These are phyloP conservation scores for Citeromyces matritensis DNA, from an alignment of 805 yeast species.

Conservation along the genomic window DNA sequence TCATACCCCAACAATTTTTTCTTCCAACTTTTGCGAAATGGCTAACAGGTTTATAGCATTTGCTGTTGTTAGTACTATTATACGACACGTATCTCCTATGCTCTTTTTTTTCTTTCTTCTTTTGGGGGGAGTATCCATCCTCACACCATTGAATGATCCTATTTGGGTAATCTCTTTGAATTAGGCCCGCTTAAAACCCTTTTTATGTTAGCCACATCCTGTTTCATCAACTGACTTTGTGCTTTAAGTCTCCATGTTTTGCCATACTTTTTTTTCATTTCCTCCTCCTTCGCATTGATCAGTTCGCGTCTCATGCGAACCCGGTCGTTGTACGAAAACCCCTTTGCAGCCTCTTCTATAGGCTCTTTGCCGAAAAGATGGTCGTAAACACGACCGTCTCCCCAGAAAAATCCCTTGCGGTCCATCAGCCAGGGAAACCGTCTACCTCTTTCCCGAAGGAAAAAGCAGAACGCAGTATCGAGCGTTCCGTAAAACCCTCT, in stretches of 20 bases:
- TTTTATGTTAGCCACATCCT: conserved; percentile 20
- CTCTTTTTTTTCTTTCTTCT: conserved; percentile 1
- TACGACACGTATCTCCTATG: neutral
- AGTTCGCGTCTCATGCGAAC: conserved; percentile 30
- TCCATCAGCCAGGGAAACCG: conserved; percentile 65
- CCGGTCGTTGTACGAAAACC: conserved; percentile 46
- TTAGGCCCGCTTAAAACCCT: conserved; percentile 4
- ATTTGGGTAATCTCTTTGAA: neutral
- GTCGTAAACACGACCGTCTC: conserved; percentile 79
- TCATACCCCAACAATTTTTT: no score
- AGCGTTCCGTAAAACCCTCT: conserved; percentile 78
- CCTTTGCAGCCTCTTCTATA: conserved; percentile 62
- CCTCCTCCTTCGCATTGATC: conserved; percentile 29
- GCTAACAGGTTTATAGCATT: neutral
- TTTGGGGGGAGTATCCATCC: conserved; percentile 2
- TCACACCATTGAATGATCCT: neutral
- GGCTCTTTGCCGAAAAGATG: conserved; percentile 69
- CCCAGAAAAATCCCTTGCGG: conserved; percentile 84
- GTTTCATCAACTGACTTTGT: conserved; percentile 23
- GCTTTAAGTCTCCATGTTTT: conserved; percentile 45
- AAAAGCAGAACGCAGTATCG: conserved; percentile 56
- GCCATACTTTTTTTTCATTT: conserved; percentile 39
- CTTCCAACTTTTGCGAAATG: no score
- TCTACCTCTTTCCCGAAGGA: conserved; percentile 41
- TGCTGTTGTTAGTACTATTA: neutral